Evolutionary conservation across 805 yeast genomes (phyloP).

Genomic region (Saccharomyces paradoxus): DNA sequence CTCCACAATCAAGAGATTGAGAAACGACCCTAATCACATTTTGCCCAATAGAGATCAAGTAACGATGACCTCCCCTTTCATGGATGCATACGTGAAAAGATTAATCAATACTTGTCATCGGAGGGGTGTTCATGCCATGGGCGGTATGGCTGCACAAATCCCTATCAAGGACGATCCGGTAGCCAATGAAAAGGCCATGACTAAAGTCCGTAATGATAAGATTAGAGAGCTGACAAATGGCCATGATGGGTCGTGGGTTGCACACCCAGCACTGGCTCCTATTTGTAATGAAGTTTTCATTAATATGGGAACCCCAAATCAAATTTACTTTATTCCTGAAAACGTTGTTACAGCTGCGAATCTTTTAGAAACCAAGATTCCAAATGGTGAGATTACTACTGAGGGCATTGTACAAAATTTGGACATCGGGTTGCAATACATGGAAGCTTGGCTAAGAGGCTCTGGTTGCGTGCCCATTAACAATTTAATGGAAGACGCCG

Average conservation of each 20-base stretch:
- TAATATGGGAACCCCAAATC: constrained; percentile 79
- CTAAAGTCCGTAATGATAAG: constrained; percentile 66
- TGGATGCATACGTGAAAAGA: constrained; percentile 68
- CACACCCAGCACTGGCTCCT: constrained; percentile 74
- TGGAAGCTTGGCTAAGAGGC: constrained; percentile 82
- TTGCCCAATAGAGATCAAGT: constrained; percentile 76
- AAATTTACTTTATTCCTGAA: constrained; percentile 45
- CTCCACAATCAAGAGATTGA: constrained; percentile 66
- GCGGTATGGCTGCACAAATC: constrained; percentile 86
- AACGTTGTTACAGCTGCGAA: constrained; percentile 42
- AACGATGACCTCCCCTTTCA: constrained; percentile 74
- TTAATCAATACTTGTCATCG: constrained; percentile 67
- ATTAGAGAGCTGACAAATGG: constrained; percentile 70
- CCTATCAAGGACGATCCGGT: constrained; percentile 66
- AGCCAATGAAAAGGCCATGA: constrained; percentile 59
- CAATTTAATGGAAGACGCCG: constrained; percentile 83
- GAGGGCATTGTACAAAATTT: constrained; percentile 65
- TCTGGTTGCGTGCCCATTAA: constrained; percentile 81
- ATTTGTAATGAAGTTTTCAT: constrained; percentile 66
- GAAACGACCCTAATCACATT: constrained; percentile 58
- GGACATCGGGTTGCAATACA: constrained; percentile 68
- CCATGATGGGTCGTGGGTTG: constrained; percentile 86
- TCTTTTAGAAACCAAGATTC: constrained; percentile 56
- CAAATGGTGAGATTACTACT: constrained; percentile 55
- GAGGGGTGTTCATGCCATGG: constrained; percentile 79